Evolutionary conservation across 2,329 filamentous ascomycete genomes (phyloP).

Genomic region (Pezicula radicicola): DNA sequence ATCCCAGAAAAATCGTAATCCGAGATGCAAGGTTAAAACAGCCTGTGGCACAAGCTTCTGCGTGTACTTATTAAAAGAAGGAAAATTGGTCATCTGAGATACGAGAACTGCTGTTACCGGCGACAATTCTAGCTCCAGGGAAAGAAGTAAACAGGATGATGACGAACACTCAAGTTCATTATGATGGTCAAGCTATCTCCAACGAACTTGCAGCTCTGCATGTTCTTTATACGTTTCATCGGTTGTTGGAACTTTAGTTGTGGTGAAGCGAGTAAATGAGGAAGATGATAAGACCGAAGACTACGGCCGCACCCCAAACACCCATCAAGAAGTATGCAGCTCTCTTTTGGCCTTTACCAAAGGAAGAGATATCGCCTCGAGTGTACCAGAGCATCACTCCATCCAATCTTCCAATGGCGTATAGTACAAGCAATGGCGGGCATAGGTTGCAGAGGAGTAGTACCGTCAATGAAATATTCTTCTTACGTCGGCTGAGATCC

Average conservation of each 20-base stretch:
- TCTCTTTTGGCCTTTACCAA: slow-evolving; percentile 20
- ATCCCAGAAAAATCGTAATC: no score
- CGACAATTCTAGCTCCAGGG: no score
- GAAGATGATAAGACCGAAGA: slow-evolving; percentile 15
- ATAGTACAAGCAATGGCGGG: slow-evolving; percentile 23
- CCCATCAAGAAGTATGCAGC: slow-evolving; percentile 13
- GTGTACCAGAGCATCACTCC: slow-evolving; percentile 21
- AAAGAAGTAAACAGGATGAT: no score
- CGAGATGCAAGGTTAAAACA: no score
- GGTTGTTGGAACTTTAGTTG: background rate
- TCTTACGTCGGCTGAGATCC: slow-evolving; percentile 10
- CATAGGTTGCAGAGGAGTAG: slow-evolving; percentile 22
- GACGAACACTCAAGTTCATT: no score
- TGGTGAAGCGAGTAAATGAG: slow-evolving; percentile 12
- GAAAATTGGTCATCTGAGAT: no score
- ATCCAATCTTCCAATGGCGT: slow-evolving; percentile 21
- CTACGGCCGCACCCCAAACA: slow-evolving; percentile 13
- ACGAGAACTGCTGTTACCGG: no score
- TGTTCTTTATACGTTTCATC: no score
- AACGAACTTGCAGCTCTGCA: no score
- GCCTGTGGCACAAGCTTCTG: no score
- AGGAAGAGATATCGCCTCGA: slow-evolving; percentile 17
- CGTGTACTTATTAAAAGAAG: no score
- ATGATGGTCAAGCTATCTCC: no score
- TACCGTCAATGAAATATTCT: slow-evolving; percentile 18